These are phyloP conservation scores for Huiozyma naganishii DNA, from an alignment of 805 yeast species.

Conservation along the genomic window DNA sequence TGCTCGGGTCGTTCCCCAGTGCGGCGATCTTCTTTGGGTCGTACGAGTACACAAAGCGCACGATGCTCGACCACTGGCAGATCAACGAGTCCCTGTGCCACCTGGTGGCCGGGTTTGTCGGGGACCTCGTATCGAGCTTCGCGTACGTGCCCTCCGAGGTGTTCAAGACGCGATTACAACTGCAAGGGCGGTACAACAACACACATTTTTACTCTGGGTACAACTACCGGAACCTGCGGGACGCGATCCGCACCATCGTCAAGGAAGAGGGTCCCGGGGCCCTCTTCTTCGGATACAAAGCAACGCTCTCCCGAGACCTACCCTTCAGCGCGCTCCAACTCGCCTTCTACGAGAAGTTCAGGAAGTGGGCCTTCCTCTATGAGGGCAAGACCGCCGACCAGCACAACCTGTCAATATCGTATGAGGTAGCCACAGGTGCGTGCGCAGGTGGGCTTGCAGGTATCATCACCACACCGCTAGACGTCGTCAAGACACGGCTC, in stretches of 20 bases:
- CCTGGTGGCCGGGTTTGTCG: constrained; percentile 80
- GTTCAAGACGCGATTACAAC: constrained; percentile 80
- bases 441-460: constrained; percentile 95
- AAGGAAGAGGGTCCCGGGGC: constrained; percentile 64
- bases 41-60: constrained; percentile 72
- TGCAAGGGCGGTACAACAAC: constrained; percentile 83
- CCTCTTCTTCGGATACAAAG: constrained; percentile 84
- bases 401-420: constrained; percentile 41
- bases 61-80: constrained; percentile 48
- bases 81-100: constrained; percentile 73
- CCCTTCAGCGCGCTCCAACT: constrained; percentile 95
- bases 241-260: constrained; percentile 59
- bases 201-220: constrained; percentile 73
- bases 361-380: constrained; percentile 44
- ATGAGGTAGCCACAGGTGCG: constrained; percentile 83
- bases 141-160: constrained; percentile 95
- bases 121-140: constrained; percentile 80
- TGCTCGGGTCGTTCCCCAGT: constrained; percentile 86
- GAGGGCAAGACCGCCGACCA: constrained; percentile 24
- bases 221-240: constrained; percentile 63
- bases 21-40: constrained; percentile 91
- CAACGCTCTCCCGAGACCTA: constrained; percentile 81
- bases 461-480: constrained; percentile 77
- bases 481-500: constrained; percentile 82
- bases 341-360: constrained; percentile 83